Base-by-base conservation (phyloP, 2,329 filamentous ascomycete species). In the Cercospora canescens region DNA sequence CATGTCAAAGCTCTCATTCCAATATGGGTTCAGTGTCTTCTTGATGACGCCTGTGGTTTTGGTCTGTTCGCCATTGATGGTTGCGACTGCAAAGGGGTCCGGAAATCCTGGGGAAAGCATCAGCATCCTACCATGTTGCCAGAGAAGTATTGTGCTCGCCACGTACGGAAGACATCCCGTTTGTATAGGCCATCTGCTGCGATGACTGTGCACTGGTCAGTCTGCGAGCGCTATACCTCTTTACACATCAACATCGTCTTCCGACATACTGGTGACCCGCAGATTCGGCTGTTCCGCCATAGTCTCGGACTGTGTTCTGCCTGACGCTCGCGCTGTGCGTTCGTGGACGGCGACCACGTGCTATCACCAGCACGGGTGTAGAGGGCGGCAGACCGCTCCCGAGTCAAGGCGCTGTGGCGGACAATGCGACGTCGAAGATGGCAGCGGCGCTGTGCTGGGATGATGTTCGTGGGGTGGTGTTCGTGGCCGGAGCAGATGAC, bases 1-100 rank as follows among this genome's bases (percentile, higher is more conserved):
- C 95, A 99, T 91, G 81, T 99, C 95, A 83, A 99, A 99, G 77
- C 89, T 93, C 84, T 99, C 95, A 81, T 99, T 99, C 95, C 95
- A 99, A 80, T 99, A 99, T n/a, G 95, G 95, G 80, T 97, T 98
- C 80, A 99, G 84, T 11, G 95, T 98, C 82, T 95, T 91, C 82
- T 97, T 98, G 80, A 95, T 96, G 73, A 98, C 95, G 39, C 90
- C 90, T 11, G 95, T 99, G n/a, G 95, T 98, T 81, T 94, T 93
- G 65, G 95, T 99, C 83, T 99, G 95, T 81, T 99, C 95, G 79
- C 95, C 95, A 81, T 94, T 94, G 81, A 98, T 89, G 65, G 95
- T 99, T 73, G 94, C 94, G 71, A 99, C 95, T 54, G 95, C 94
- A 79, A 99, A 99, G 26, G 95, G 95, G 80, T 99, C 95, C 66